A percentile compares a stretch with the other conserved stretches of the same genome.
Evolutionary conservation across 306 rosid species (phyloP).

Genomic region (Rosa lucieae): DNA sequence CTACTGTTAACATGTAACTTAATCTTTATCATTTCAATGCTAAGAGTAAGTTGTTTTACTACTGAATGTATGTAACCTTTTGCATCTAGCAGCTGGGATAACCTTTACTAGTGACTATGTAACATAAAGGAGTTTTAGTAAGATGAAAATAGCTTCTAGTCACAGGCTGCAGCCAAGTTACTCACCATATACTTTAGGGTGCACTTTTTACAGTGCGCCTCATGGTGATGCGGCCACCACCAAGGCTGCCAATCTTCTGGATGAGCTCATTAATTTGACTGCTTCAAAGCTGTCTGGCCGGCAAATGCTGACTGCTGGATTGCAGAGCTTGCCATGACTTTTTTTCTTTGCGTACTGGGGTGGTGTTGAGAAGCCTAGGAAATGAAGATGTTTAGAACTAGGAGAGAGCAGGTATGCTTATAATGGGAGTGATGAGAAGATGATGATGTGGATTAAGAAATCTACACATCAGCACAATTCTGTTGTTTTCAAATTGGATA

Average conservation of each 20-base stretch:
- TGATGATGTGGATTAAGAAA: conserved; percentile 64
- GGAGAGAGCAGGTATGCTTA: conserved; percentile 8
- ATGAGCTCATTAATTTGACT: conserved; percentile 58
- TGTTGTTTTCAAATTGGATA: conserved; percentile 7
- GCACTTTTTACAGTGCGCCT: conserved; percentile 72
- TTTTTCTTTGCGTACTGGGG: not conserved
- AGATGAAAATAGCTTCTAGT: not conserved
- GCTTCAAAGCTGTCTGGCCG: conserved; percentile 72
- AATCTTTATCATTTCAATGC: no score
- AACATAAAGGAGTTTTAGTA: no score
- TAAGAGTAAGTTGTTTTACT: no score
- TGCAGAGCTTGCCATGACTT: conserved; percentile 70
- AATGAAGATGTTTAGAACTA: conserved; percentile 16
- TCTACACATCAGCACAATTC: conserved; percentile 48
- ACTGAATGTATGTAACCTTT: no score
- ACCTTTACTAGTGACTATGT: no score
- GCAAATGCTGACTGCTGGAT: conserved; percentile 73
- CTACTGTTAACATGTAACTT: no score
- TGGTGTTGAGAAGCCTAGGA: conserved; percentile 14
- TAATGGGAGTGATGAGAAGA: conserved; percentile 32
- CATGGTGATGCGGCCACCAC: conserved; percentile 69
- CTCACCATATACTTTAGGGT: conserved; percentile 85
- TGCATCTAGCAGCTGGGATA: no score
- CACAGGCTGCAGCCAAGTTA: not conserved
- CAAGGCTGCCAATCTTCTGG: conserved; percentile 52